Evolutionary conservation across 345 rosid species (phyloP), one percentile per base, ranked within the genome.

Genomic region (Leavenworthia alabamica): DNA sequence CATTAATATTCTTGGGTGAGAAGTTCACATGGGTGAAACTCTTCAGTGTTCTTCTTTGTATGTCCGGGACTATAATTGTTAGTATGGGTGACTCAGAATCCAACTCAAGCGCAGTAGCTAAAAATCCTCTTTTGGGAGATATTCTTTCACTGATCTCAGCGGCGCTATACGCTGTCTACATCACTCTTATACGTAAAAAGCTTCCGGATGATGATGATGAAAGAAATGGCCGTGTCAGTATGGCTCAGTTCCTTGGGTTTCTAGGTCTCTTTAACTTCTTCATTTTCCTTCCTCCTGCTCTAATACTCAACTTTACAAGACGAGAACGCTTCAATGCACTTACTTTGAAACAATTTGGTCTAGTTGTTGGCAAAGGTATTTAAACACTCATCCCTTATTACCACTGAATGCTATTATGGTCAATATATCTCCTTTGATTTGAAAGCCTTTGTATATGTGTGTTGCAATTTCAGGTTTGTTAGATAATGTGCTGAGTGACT

Each of bases 171-270:
- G 86, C 96, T 54, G 86, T 80, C 10, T 93, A 89, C 60, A 78
- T 93, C 62, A 89, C 98, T 51, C 96, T 92, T 64, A 92, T 92
- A 58, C 90, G 93, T 49, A 64, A 72, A 72, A 89, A 83, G 53
- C 73, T 92, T 42, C 91, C 95, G 2, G n/a, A n/a, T n/a, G 95
- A 89, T 62, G 96, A 92, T 46, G 96, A 92, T 66, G 95, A 76
- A 17, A 83, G 80, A 47, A 71, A 68, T 22, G 90, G 93, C 4
- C 81, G 70, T 42, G 89, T 68, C 22, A 89, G 98, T 62, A 92
- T 83, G 95, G 96, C 93, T n/a, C 88, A 80, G 72, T 82, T 92
- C 77, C 89, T 92, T 7, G 96, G 98, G 62, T 92, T 72, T 70
- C 69, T 92, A 1, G 98, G 95, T 69, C 84, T 89, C 37, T 92